Evolutionary conservation across 2,329 filamentous ascomycete species (phyloP).

Genomic region (Nemania diffusa): DNA sequence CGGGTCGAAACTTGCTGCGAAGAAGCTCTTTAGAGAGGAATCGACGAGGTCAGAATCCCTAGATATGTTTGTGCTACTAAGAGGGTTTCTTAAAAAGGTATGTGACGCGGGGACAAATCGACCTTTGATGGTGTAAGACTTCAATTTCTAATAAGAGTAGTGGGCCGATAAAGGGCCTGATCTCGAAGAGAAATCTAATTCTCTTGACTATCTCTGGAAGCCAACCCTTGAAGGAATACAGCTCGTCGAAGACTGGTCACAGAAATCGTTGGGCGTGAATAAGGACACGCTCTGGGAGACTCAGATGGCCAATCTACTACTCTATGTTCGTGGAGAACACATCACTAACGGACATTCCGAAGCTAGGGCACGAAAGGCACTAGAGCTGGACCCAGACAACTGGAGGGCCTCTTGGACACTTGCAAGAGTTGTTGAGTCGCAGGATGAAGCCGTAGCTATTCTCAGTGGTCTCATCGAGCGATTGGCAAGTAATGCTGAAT

Average conservation of each 20-base stretch:
- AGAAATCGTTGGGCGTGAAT: neutral
- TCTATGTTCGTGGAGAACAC: neutral
- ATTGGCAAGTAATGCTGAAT: neutral
- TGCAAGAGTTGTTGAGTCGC: neutral
- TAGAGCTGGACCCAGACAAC: neutral
- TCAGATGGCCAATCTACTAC: neutral
- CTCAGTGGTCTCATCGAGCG: neutral
- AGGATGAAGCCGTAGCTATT: neutral
- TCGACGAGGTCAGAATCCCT: neutral
- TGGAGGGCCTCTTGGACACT: conserved; percentile 1
- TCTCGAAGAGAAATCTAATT: neutral
- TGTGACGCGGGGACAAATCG: neutral
- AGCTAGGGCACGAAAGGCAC: neutral
- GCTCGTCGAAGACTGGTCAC: conserved; percentile 6
- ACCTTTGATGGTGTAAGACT: neutral
- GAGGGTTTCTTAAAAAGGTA: neutral
- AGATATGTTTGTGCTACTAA: neutral
- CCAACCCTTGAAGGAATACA: neutral
- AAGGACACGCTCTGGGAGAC: neutral
- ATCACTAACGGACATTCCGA: neutral
- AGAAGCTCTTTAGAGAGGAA: conserved; percentile 1
- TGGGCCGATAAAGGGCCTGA: neutral
- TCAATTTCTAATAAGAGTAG: conserved; percentile 1
- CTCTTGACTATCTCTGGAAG: neutral
- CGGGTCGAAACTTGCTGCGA: neutral